A percentile compares a stretch with the other conserved stretches of the same genome.
These are phyloP conservation scores for Sordariomycetes sp. DNA, from an alignment of 2,329 filamentous ascomycete species.

Conservation along the genomic window DNA sequence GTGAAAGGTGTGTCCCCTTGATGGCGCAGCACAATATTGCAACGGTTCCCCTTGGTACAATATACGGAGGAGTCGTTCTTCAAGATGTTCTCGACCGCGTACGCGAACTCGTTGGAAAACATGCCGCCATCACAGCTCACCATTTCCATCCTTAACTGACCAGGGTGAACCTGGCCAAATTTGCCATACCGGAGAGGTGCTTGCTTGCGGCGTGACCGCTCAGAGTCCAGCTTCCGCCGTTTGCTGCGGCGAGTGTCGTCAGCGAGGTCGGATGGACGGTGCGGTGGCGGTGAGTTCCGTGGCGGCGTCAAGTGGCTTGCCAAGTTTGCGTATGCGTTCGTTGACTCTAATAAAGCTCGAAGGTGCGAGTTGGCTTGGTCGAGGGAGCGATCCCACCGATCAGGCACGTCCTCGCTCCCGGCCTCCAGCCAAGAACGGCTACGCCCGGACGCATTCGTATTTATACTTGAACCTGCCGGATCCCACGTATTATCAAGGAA, in stretches of 20 bases:
- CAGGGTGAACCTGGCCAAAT: slow-evolving; percentile 79
- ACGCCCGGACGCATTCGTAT: no score
- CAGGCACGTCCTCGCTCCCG: slow-evolving; percentile 26
- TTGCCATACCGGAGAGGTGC: slow-evolving; percentile 70
- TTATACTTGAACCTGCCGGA: no score
- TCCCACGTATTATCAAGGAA: no score
- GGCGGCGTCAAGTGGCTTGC: slow-evolving; percentile 18
- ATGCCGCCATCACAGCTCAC: slow-evolving; percentile 81
- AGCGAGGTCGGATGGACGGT: slow-evolving; percentile 25
- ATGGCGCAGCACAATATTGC: slow-evolving; percentile 80
- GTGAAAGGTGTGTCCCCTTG: slow-evolving; percentile 73
- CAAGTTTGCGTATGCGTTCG: slow-evolving; percentile 19
- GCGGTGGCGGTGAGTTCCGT: slow-evolving; percentile 15
- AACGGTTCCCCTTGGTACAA: slow-evolving; percentile 78
- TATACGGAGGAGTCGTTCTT: slow-evolving; percentile 78
- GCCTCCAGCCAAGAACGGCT: no score
- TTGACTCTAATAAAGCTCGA: slow-evolving; percentile 30
- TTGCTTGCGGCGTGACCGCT: no score
- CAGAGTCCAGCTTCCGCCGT: slow-evolving; percentile 61
- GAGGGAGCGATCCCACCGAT: slow-evolving; percentile 26
- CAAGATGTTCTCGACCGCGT: slow-evolving; percentile 73
- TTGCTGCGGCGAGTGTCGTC: slow-evolving; percentile 50
- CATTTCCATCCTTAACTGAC: slow-evolving; percentile 76
- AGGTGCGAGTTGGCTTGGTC: slow-evolving; percentile 34
- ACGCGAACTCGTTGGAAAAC: slow-evolving; percentile 51